Conservation (phyloP, 2,329 filamentous ascomycete species). For the Phaeosphaeria sp. region DNA sequence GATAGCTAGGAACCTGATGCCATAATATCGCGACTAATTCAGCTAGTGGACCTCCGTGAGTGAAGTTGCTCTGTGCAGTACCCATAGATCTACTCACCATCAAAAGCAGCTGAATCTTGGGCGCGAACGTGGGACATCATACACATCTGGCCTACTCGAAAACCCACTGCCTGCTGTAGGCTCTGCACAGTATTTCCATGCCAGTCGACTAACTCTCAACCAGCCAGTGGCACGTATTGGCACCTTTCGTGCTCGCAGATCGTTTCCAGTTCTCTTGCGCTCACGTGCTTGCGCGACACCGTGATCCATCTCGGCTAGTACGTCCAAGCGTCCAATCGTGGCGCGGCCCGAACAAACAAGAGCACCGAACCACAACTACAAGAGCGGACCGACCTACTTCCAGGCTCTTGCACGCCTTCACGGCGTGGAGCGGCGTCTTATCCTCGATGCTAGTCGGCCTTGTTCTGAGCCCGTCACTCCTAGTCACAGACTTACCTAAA, state of each 20-base stretch:
- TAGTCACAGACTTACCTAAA: not conserved
- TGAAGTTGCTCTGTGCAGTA: not conserved
- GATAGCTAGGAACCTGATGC: not conserved
- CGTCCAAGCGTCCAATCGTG: not conserved
- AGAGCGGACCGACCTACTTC: not conserved
- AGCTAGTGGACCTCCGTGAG: not conserved
- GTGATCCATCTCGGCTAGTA: not conserved
- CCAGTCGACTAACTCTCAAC: too few relatives aligned
- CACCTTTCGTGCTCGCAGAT: too few relatives aligned
- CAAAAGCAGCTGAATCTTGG: too few relatives aligned
- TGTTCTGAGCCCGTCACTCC: not conserved
- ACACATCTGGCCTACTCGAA: too few relatives aligned
- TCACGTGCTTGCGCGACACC: conserved; percentile 5
- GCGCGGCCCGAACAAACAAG: not conserved
- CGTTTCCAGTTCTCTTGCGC: not conserved
- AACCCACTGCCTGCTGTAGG: too few relatives aligned
- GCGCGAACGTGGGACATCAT: too few relatives aligned
- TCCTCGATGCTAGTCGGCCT: not conserved
- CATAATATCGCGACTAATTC: not conserved
- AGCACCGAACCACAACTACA: not conserved
- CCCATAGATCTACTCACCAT: too few relatives aligned
- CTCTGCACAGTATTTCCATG: too few relatives aligned
- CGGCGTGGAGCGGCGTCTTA: not conserved
- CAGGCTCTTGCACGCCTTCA: not conserved
- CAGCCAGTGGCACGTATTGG: too few relatives aligned